Evolutionary conservation across 1,284 basidiomycete species (phyloP).

Genomic region (Ganoderma resinaceum): DNA sequence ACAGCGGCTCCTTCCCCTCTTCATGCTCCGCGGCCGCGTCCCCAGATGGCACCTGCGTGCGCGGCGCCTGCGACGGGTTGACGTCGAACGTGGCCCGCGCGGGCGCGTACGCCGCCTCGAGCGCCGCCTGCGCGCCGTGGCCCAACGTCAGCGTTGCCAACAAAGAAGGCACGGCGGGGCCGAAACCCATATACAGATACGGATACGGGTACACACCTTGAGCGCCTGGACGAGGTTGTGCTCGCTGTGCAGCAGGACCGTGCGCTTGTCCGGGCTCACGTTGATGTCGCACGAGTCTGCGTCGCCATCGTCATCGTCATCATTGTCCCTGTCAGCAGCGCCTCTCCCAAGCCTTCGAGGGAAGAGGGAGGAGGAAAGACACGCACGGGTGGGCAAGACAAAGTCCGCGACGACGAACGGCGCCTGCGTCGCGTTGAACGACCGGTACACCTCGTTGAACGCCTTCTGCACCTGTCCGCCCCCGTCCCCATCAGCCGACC

Average conservation of each 20-base stretch:
- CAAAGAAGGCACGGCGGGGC: neutral
- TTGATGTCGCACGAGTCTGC: slow-evolving; percentile 93
- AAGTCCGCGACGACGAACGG: slow-evolving; percentile 91
- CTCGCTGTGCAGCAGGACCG: slow-evolving; percentile 93
- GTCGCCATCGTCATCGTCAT: neutral
- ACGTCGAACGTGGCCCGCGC: slow-evolving; percentile 75
- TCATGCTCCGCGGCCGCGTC: neutral
- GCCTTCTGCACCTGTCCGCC: slow-evolving; percentile 78
- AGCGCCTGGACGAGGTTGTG: slow-evolving; percentile 80
- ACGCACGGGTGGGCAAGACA: slow-evolving; percentile 78
- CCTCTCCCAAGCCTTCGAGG: neutral
- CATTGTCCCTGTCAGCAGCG: neutral
- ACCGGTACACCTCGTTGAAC: slow-evolving; percentile 90
- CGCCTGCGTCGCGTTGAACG: slow-evolving; percentile 82
- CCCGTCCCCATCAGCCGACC: too few relatives aligned
- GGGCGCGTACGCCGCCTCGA: slow-evolving; percentile 72
- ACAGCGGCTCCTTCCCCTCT: slow-evolving; percentile 18
- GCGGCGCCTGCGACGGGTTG: slow-evolving; percentile 11
- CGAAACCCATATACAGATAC: slow-evolving; percentile 41
- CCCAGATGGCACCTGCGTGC: neutral
- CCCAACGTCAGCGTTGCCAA: neutral
- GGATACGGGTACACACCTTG: too few relatives aligned
- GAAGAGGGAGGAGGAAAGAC: neutral
- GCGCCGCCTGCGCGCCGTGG: slow-evolving; percentile 51
- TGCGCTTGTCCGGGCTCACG: slow-evolving; percentile 96